Conservation (phyloP, 2,329 filamentous ascomycete species). For the Beauveria sp. region DNA sequence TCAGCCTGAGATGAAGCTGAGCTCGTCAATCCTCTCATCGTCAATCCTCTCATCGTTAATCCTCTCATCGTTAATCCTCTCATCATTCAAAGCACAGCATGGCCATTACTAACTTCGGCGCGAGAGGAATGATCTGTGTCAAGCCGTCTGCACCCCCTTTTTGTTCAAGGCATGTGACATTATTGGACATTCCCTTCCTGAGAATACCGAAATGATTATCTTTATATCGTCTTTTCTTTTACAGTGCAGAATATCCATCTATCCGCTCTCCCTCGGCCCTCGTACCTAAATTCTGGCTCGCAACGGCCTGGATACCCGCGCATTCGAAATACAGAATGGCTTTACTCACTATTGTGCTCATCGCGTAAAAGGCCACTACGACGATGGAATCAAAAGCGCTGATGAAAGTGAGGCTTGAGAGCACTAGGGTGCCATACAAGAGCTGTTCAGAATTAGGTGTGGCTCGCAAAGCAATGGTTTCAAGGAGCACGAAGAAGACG, state of each 20-base stretch:
- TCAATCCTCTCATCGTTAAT: too few relatives aligned
- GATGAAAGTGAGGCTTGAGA: slow-evolving; percentile 7
- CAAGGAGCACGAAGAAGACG: too few relatives aligned
- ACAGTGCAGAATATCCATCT: background rate
- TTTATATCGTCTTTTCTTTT: background rate
- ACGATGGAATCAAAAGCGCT: slow-evolving; percentile 5
- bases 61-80: too few relatives aligned
- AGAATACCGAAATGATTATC: too few relatives aligned
- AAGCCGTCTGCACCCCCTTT: background rate
- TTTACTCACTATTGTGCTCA: background rate
- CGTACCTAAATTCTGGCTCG: background rate
- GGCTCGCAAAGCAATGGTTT: background rate
- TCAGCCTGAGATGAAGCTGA: slow-evolving; percentile 20
- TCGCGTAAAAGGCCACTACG: background rate
- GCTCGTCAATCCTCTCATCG: background rate
- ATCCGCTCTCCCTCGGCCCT: background rate
- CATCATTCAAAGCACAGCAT: background rate
- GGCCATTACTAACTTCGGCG: background rate
- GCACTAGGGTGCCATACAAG: background rate
- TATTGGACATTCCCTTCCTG: too few relatives aligned
- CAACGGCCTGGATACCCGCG: background rate
- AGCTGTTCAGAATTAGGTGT: background rate
- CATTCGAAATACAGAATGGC: slow-evolving; percentile 3
- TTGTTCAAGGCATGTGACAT: too few relatives aligned
- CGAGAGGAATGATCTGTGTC: background rate